phyloP scores from a whole-genome alignment of 2,329 filamentous ascomycete genomes.

The Fusarium abutilonis region DNA sequence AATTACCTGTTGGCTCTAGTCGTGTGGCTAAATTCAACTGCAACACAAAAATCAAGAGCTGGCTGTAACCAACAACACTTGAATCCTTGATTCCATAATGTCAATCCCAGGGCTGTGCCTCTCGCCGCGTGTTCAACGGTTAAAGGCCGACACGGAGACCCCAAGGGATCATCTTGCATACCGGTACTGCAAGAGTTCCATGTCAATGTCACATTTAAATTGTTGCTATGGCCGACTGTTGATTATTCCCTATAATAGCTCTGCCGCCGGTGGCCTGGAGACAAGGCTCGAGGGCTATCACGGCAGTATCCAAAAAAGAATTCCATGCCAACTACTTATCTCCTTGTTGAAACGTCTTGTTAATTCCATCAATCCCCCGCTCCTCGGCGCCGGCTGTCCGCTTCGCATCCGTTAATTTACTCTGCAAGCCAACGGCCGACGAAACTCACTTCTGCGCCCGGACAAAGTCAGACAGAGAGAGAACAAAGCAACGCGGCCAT shows the following conservation, averaged over 20 bases:
- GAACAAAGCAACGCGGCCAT: not conserved
- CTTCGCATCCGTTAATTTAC: constrained; percentile 22
- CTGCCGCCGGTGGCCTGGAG: constrained; percentile 5
- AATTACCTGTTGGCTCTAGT: constrained; percentile 9
- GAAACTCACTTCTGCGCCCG: constrained; percentile 35
- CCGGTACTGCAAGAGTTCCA: constrained; percentile 12
- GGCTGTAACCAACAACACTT: constrained; percentile 6
- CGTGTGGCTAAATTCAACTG: constrained; percentile 9
- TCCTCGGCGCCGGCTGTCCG: constrained; percentile 5
- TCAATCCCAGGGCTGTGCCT: constrained; percentile 20
- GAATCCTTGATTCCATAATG: not conserved
- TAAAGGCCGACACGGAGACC: constrained; percentile 16
- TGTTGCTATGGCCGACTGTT: constrained; percentile 19
- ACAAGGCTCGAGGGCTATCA: constrained; percentile 7
- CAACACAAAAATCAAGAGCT: constrained; percentile 9
- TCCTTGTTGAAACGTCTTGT: constrained; percentile 12
- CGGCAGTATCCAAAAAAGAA: constrained; percentile 8
- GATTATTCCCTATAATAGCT: constrained; percentile 26
- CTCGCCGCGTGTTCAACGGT: constrained; percentile 30
- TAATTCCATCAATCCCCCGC: constrained; percentile 13
- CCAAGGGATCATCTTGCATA: constrained; percentile 27
- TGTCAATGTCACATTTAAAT: constrained; percentile 21
- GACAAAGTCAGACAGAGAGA: not conserved
- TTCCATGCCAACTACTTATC: constrained; percentile 3
- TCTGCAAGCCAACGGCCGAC: constrained; percentile 1